Conservation (phyloP, 2,329 filamentous ascomycete genomes). For the Xylaria arbuscula region DNA sequence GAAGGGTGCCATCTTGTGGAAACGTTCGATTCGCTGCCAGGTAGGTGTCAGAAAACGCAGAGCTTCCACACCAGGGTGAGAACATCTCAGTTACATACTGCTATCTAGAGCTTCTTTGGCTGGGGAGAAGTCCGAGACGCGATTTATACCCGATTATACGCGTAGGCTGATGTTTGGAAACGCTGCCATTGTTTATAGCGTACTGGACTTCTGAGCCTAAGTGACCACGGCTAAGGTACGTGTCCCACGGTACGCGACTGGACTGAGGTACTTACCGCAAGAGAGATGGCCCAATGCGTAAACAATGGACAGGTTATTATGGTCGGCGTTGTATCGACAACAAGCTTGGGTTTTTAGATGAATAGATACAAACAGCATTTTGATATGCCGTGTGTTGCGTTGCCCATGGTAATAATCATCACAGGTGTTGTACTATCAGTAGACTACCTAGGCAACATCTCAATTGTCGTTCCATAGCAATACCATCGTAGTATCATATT, state of each 20-base stretch:
- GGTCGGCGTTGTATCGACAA: too few relatives aligned
- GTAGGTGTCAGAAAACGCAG: background rate
- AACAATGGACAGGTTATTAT: background rate
- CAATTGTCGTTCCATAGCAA: too few relatives aligned
- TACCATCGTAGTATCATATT: too few relatives aligned
- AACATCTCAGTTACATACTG: background rate
- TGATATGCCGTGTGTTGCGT: background rate
- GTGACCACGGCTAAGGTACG: background rate
- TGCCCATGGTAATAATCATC: background rate
- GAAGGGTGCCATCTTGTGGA: constrained; percentile 19
- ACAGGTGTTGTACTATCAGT: background rate
- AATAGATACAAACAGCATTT: too few relatives aligned
- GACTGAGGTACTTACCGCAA: background rate
- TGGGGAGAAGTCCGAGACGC: background rate
- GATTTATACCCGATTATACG: background rate
- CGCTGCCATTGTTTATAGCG: background rate
- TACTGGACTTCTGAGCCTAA: background rate
- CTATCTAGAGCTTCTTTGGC: background rate
- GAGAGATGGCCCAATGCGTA: background rate
- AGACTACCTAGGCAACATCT: too few relatives aligned
- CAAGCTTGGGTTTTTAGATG: too few relatives aligned
- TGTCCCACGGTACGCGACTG: too few relatives aligned
- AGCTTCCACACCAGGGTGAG: background rate
- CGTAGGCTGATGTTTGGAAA: background rate
- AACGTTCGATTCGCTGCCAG: background rate